A percentile compares a stretch with the other conserved stretches of the same genome.
Conservation (phyloP, 768 basidiomycete species). For the Tephrocybe sp. region DNA sequence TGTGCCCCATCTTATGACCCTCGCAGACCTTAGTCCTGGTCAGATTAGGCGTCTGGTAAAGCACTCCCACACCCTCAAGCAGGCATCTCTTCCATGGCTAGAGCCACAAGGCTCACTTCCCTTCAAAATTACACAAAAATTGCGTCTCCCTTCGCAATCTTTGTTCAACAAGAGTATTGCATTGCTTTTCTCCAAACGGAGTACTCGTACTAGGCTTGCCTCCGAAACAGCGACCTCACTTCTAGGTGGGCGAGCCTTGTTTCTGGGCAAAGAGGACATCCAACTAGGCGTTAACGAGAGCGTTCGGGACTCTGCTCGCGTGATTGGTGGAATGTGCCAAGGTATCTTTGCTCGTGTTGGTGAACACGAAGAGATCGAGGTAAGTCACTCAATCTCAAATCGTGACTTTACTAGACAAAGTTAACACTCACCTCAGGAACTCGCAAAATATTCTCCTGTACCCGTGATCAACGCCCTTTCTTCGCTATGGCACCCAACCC, state of each 20-base stretch:
- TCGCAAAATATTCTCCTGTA: slow-evolving; percentile 86
- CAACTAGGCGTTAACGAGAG: slow-evolving; percentile 96
- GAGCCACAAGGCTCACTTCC: slow-evolving; percentile 43
- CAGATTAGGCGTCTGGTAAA: slow-evolving; percentile 68
- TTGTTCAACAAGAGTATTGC: slow-evolving; percentile 84
- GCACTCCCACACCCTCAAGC: slow-evolving; percentile 66
- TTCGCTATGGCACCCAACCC: slow-evolving; percentile 94
- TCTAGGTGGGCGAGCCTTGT: slow-evolving; percentile 87
- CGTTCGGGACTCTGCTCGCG: slow-evolving; percentile 76
- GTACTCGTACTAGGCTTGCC: slow-evolving; percentile 86
- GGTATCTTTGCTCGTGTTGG: slow-evolving; percentile 97
- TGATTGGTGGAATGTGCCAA: slow-evolving; percentile 93
- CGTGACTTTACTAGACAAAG: slow-evolving; percentile 2
- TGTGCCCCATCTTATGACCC: slow-evolving; percentile 77
- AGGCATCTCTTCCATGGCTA: slow-evolving; percentile 64
- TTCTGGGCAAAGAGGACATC: slow-evolving; percentile 87
- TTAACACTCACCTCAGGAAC: slow-evolving; percentile 53
- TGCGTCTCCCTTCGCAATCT: slow-evolving; percentile 69
- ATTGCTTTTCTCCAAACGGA: slow-evolving; percentile 88
- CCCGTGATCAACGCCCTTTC: slow-evolving; percentile 97
- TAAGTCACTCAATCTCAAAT: slow-evolving; percentile 26
- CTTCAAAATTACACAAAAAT: slow-evolving; percentile 27
- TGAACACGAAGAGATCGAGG: slow-evolving; percentile 90
- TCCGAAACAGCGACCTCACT: slow-evolving; percentile 79
- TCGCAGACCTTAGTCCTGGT: slow-evolving; percentile 79